Evolutionary conservation across 2,329 filamentous ascomycete species (phyloP).

Genomic region (Madurella mycetomatis): DNA sequence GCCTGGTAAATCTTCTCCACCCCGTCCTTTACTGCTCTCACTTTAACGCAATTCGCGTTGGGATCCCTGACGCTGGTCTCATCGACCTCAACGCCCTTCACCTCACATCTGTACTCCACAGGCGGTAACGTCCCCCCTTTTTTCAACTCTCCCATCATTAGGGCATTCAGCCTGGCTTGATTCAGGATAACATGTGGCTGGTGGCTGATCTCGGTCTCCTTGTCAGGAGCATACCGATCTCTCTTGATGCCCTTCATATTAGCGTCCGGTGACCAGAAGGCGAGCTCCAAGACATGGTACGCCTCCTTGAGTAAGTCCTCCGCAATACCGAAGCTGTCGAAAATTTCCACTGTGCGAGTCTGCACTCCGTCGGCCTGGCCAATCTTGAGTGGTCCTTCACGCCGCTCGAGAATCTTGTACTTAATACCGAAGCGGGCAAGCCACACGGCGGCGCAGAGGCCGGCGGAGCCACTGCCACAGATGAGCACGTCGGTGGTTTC

Average conservation of each 20-base stretch:
- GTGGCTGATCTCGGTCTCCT: conserved; percentile 47
- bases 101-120: conserved; percentile 53
- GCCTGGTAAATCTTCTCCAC: conserved; percentile 38
- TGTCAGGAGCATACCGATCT: conserved; percentile 49
- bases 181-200: conserved; percentile 54
- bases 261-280: conserved; percentile 47
- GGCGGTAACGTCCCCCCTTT: conserved; percentile 33
- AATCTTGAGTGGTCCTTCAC: conserved; percentile 48
- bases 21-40: conserved; percentile 40
- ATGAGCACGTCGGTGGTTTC: conserved; percentile 51
- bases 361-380: conserved; percentile 63
- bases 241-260: conserved; percentile 37
- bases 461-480: conserved; percentile 57
- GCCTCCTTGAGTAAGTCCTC: conserved; percentile 52
- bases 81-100: conserved; percentile 49
- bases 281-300: conserved; percentile 54
- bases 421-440: conserved; percentile 52
- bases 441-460: conserved; percentile 58
- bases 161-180: conserved; percentile 50
- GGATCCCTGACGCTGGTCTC: conserved; percentile 33
- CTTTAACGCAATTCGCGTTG: conserved; percentile 40
- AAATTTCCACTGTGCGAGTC: conserved; percentile 57
- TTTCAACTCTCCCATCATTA: conserved; percentile 50
- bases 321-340: conserved; percentile 54
- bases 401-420: conserved; percentile 55